A percentile compares a stretch with the other conserved stretches of the same genome.
Conservation (phyloP, 2,329 filamentous ascomycete genomes). For the Curvularia sp. region DNA sequence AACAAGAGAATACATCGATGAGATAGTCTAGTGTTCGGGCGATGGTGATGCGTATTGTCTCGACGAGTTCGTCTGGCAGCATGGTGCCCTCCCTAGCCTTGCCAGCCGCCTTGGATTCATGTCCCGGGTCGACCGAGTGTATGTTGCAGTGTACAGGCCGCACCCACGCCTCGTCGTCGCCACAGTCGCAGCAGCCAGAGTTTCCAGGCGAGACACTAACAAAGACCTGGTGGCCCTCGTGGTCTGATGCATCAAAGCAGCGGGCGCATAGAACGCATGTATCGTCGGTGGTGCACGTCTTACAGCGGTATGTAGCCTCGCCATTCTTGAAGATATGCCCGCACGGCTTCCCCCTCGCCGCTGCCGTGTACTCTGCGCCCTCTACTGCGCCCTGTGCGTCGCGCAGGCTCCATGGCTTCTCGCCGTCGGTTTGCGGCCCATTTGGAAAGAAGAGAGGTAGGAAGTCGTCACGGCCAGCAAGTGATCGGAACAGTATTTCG, state of each 20-base stretch:
- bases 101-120: slow-evolving; percentile 56
- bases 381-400: slow-evolving; percentile 91
- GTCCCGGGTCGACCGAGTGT: slow-evolving; percentile 68
- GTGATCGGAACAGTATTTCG: slow-evolving; percentile 82
- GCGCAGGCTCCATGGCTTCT: slow-evolving; percentile 74
- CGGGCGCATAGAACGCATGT: slow-evolving; percentile 93
- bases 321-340: slow-evolving; percentile 96
- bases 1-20: slow-evolving; percentile 97
- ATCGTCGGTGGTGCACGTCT: slow-evolving; percentile 92
- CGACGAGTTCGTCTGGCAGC: slow-evolving; percentile 76
- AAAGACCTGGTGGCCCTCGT: slow-evolving; percentile 89
- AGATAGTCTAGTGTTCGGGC: slow-evolving; percentile 89
- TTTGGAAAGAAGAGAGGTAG: slow-evolving; percentile 83
- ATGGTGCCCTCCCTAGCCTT: slow-evolving; percentile 63
- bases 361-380: slow-evolving; percentile 92
- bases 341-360: slow-evolving; percentile 89
- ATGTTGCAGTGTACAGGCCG: slow-evolving; percentile 90
- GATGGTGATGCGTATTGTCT: slow-evolving; percentile 84
- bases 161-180: slow-evolving; percentile 93
- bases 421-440: slow-evolving; percentile 65
- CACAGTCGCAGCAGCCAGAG: slow-evolving; percentile 96
- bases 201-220: slow-evolving; percentile 89
- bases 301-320: slow-evolving; percentile 92
- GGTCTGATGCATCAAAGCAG: slow-evolving; percentile 95
- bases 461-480: slow-evolving; percentile 78